Evolutionary conservation across 192 early-diverging fungal species (phyloP), one percentile per base, ranked within the genome.

Genomic region (Linnemannia schmuckeri): DNA sequence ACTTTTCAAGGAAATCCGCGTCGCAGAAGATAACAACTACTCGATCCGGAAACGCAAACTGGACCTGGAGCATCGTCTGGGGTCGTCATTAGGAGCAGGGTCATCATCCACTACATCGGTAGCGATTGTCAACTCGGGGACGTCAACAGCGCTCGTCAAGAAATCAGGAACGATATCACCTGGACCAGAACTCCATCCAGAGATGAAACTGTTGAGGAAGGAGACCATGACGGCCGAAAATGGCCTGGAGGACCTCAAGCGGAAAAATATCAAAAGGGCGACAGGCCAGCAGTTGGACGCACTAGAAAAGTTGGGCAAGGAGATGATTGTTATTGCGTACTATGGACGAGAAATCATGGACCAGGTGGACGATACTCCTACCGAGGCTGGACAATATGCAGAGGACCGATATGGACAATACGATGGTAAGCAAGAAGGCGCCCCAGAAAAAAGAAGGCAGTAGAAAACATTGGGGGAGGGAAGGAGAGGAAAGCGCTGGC

Each of bases 281-380:
- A 74, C 85, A 3, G 17, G 9, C 13, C 79, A 77, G 20, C 85
- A 87, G n/a, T n/a, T 87, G 79, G 79, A 81, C 47, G 79, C 85
- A 8, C 72, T 87, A 13, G 85, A 87, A n/a, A 81, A 81, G 47
- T 41, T 81, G 38, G 85, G 85, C 79, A 87, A 87, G 76, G 85
- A 87, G 33, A 30, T 87, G 57, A 70, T 87, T 70, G 79, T 87
- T 1, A 75, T 87, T 75, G 85, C 85, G 0, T 42, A 80, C 30
- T 87, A 87, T 70, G 85, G 85, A 46, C 54, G 49, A 6, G 30
- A 74, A 37, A 72, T 87, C 70, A 78, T 87, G 79, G 57, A 35
- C 41, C 63, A 78, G 4, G n/a, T 87, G 3, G 79, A 87, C 70
- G 85, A 87, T 44, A 74, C 79, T 13, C 85, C 79, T 35, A 87